Base-by-base conservation (phyloP, 1,284 basidiomycete species). In the Jaminaea rosea region DNA sequence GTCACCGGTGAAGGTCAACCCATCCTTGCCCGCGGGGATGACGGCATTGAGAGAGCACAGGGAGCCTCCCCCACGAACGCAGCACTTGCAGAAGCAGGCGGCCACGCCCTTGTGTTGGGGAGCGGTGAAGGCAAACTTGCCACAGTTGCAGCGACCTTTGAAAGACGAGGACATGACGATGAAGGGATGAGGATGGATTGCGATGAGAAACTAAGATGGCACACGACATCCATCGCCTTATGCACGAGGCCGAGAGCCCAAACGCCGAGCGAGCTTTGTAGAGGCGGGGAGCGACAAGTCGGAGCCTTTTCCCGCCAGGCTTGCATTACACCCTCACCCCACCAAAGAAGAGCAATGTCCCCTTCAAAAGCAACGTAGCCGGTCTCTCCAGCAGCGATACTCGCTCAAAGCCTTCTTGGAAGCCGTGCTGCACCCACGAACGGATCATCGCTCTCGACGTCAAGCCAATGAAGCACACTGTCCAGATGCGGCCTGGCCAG, bases 81-180 rank as follows among this genome's bases (percentile, higher is more conserved):
- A 42, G 39, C 15, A 42, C 19, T 42, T 42, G 39, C 39, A 42
- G 39, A 42, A 42, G 19, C 39, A 42, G 19, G 39, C 39, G 17
- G 39, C 39, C 11, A 42, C 11, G 11, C 39, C 39, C 39, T 42
- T 5, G 10, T n/a, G 19, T 13, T n/a, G 7, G 39, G 39, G 39
- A 17, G 39, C 39, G 11, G 17, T 42, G 39, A 42, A 42, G 2
- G 11, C 15, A 23, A 42, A 42, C 19, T 42, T 42, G 19, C 39
- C 39, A 23, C 39, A 42, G 23, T 42, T 42, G 39, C 39, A 42
- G 17, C 39, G 2, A 23, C 39, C 39, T 42, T n/a, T n/a, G 39
- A 21, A 31, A n/a, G n/a, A n/a, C n/a, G n/a, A n/a, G n/a, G n/a
- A n/a, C n/a, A n/a, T n/a, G n/a, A n/a, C n/a, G n/a, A n/a, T n/a